Base-by-base conservation (phyloP, 352 stramenopile species). In the Pythium coloratum region DNA sequence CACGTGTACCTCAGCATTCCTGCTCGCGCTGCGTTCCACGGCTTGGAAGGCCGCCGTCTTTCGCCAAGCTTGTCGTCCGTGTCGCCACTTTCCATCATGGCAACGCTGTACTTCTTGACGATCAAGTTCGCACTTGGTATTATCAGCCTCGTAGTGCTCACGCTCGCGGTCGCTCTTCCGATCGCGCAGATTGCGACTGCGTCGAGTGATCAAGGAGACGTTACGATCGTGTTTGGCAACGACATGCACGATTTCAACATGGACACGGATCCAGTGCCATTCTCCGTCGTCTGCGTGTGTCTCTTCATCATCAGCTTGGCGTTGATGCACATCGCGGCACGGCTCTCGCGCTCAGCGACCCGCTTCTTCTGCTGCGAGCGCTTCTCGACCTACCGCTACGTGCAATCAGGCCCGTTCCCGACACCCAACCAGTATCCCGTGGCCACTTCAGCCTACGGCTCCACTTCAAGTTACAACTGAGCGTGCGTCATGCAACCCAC, bases 281-380 rank as follows among this genome's bases (percentile, higher is more conserved):
- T 84, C 59, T 70, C 70, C 47, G 40, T 89, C 40, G 61, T 75
- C 6, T 75, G 61, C 67, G 49, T 76, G 32, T 88, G 72, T 44
- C 30, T 88, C 9, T 80, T 81, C 4, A 59, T 91, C 34, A 67
- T 89, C 49, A 78, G 78, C 16, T 38, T 82, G 26, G 80, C 79
- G 28, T 42, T 88, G 20, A 86, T 89, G 73, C 76, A 88, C 28
- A 46, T 82, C 13, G 66, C 73, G 7, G 77, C 82, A 13, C 62
- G 67, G 30, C 33, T 87, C 14, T 90, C 82, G 2, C 71, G 77
- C 7, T 69, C 70, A 7, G 75, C 78, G 50, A 90, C 82, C 20
- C 73, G 78, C n/a, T 89, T 91, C 68, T 89, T 91, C 67, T 91
- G 81, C 67, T 86, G 77, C 55, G 82, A 91, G 63, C 78, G 76